phyloP scores from a whole-genome alignment of 331 rosid species.

The Quercus tomentella region DNA sequence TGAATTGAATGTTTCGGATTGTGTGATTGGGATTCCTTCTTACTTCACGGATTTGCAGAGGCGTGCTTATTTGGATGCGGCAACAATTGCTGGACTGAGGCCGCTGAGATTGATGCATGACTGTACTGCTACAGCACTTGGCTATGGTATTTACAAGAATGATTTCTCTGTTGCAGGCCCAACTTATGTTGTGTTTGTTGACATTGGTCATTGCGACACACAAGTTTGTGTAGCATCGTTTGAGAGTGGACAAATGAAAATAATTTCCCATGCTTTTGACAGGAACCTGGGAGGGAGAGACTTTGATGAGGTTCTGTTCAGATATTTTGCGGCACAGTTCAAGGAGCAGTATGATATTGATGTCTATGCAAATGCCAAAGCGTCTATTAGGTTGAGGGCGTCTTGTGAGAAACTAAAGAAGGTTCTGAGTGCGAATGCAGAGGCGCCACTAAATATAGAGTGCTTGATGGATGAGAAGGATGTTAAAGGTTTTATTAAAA shows the following conservation, averaged over 20 bases:
- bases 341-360: slow-evolving; percentile 65
- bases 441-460: slow-evolving; percentile 91
- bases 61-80: slow-evolving; percentile 63
- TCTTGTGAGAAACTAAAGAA: slow-evolving; percentile 96
- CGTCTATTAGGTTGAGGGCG: slow-evolving; percentile 67
- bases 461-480: slow-evolving; percentile 98
- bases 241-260: slow-evolving; percentile 71
- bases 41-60: slow-evolving; percentile 83
- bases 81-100: slow-evolving; percentile 72
- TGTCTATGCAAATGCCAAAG: slow-evolving; percentile 74
- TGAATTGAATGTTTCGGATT: slow-evolving; percentile 49
- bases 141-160: slow-evolving; percentile 86
- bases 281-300: slow-evolving; percentile 85
- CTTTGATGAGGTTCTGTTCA: slow-evolving; percentile 85
- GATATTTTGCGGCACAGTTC: slow-evolving; percentile 68
- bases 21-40: slow-evolving; percentile 81
- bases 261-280: slow-evolving; percentile 77
- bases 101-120: slow-evolving; percentile 85
- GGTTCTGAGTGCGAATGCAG: slow-evolving; percentile 90
- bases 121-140: slow-evolving; percentile 95
- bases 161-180: slow-evolving; percentile 41
- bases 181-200: slow-evolving; percentile 70
- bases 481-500: slow-evolving; percentile 76
- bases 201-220: slow-evolving; percentile 93
- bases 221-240: slow-evolving; percentile 76